Conservation (phyloP, 352 stramenopile genomes). For the Globisporangium solare region DNA sequence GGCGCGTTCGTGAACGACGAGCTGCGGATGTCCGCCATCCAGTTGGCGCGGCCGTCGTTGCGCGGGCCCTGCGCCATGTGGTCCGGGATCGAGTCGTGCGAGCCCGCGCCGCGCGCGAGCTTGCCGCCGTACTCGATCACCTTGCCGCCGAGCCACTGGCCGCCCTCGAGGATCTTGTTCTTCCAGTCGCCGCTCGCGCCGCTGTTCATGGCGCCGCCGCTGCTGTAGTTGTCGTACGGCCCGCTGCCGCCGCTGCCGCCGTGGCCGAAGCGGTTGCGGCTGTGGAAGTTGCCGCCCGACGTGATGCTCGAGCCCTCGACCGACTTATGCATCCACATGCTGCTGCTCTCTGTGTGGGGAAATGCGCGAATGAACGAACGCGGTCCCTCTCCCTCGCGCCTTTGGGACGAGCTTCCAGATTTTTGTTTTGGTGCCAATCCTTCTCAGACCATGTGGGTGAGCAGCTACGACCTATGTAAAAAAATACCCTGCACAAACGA, state of each 20-base stretch:
- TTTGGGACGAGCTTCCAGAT: conserved; percentile 7
- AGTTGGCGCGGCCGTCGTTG: conserved; percentile 71
- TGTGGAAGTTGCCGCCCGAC: conserved; percentile 35
- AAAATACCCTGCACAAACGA: background rate
- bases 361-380: conserved; percentile 5
- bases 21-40: conserved; percentile 72
- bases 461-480: conserved; percentile 1
- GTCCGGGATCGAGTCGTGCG: conserved; percentile 41
- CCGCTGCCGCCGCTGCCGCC: conserved; percentile 15
- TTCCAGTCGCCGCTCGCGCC: conserved; percentile 51
- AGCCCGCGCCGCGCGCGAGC: conserved; percentile 34
- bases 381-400: background rate
- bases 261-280: conserved; percentile 35
- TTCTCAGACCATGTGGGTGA: background rate
- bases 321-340: conserved; percentile 70
- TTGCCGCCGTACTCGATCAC: conserved; percentile 68
- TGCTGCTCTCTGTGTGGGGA: background rate
- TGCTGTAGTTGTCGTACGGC: conserved; percentile 27
- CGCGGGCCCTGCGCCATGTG: conserved; percentile 37
- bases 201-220: conserved; percentile 3
- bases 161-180: conserved; percentile 58
- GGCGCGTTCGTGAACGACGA: conserved; percentile 23
- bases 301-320: conserved; percentile 36
- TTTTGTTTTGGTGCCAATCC: background rate
- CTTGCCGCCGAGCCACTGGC: conserved; percentile 68